Conservation (phyloP, 257 asterid species). For the Phtheirospermum japonicum region DNA sequence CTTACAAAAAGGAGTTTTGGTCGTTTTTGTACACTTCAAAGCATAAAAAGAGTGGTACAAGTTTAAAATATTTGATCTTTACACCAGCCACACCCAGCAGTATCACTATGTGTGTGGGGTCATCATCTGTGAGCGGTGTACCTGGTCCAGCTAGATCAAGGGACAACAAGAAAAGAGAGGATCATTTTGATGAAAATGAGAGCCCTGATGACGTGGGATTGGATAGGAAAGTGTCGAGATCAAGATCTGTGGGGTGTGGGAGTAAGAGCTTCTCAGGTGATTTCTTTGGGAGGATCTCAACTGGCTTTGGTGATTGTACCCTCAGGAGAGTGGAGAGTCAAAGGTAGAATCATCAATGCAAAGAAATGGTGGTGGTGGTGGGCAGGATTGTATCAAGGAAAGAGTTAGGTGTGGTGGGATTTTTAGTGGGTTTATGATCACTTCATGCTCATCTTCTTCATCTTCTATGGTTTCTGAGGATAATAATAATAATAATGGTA, state of each 20-base stretch:
- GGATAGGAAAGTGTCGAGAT: constrained; percentile 86
- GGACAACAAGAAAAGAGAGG: too few relatives aligned
- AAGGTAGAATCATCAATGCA: too few relatives aligned
- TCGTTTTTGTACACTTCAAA: constrained; percentile 71
- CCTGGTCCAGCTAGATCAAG: constrained; percentile 29
- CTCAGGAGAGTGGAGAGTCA: constrained; percentile 91
- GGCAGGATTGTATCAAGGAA: constrained; percentile 71
- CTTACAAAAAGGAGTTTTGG: constrained; percentile 68
- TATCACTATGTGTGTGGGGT: constrained; percentile 27
- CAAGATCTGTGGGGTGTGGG: constrained; percentile 96
- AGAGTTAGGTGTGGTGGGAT: constrained; percentile 92
- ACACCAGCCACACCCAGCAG: too few relatives aligned
- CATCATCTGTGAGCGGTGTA: constrained; percentile 34
- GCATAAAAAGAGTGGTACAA: constrained; percentile 48
- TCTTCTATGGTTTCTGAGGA: constrained; percentile 59
- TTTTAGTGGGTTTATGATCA: constrained; percentile 79
- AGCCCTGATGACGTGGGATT: constrained; percentile 65
- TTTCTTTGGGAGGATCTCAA: constrained; percentile 88
- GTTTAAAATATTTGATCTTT: constrained; percentile 48
- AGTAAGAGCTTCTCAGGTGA: constrained; percentile 96
- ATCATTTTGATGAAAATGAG: constrained; percentile 70
- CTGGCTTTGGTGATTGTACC: constrained; percentile 97
- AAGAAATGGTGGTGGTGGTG: too few relatives aligned
- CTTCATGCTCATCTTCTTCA: constrained; percentile 75
- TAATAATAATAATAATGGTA: constrained; percentile 47